Evolutionary conservation across 495 filamentous ascomycete species (phyloP).

Genomic region (Stereocaulon alpinum): DNA sequence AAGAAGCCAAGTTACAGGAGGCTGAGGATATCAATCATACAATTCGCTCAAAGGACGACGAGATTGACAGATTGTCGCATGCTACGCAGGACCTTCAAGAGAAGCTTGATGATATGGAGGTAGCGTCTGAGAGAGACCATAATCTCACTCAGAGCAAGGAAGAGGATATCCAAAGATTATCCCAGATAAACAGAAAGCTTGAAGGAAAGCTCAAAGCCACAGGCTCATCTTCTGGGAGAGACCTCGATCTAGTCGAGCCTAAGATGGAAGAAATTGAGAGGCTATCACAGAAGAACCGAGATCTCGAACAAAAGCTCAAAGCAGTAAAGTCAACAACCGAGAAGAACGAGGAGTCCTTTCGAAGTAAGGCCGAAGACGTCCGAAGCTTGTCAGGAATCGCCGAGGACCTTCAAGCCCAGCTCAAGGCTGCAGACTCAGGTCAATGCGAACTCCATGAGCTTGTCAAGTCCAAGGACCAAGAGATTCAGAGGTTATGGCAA

Average conservation of each 20-base stretch:
- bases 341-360: not conserved
- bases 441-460: not conserved
- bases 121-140: too few relatives aligned
- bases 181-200: not conserved
- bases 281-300: not conserved
- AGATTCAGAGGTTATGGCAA: not conserved
- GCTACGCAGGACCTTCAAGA: not conserved
- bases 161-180: not conserved
- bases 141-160: not conserved
- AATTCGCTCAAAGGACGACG: not conserved
- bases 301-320: not conserved
- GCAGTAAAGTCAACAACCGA: not conserved
- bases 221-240: not conserved
- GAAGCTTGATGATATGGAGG: not conserved
- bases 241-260: not conserved
- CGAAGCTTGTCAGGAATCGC: not conserved
- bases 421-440: constrained; percentile 1
- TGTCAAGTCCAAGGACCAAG: constrained; percentile 1
- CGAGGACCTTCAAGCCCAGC: not conserved
- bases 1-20: not conserved
- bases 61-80: not conserved
- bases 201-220: not conserved
- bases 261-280: not conserved
- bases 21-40: not conserved
- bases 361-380: not conserved